phyloP scores from a whole-genome alignment of 345 rosid genomes.

The Citrus maxima region DNA sequence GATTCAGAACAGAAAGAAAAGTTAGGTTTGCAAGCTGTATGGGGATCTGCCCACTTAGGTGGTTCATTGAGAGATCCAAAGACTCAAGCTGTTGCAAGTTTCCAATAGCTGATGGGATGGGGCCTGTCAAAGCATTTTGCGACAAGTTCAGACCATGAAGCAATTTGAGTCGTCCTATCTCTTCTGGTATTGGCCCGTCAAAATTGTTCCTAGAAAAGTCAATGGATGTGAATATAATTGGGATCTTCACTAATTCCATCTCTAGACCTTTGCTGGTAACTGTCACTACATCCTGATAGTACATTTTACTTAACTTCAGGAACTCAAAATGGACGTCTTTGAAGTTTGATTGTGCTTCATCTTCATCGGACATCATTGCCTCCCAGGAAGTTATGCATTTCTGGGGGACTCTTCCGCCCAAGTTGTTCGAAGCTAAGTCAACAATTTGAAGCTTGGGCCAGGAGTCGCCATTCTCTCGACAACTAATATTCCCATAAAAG shows the following conservation, averaged over 20 bases:
- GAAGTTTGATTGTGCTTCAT: not conserved
- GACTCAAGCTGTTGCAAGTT: slow-evolving; percentile 28
- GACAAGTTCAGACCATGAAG: slow-evolving; percentile 33
- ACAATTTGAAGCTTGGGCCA: slow-evolving; percentile 47
- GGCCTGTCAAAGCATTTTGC: slow-evolving; percentile 17
- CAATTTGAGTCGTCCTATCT: slow-evolving; percentile 15
- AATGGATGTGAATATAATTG: slow-evolving; percentile 32
- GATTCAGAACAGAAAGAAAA: slow-evolving; percentile 28
- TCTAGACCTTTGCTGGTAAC: slow-evolving; percentile 41
- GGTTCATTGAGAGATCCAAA: slow-evolving; percentile 30
- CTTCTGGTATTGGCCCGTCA: slow-evolving; percentile 31
- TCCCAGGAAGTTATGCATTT: slow-evolving; percentile 23
- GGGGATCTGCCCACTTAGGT: slow-evolving; percentile 26
- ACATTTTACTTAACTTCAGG: not conserved
- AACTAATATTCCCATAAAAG: slow-evolving; percentile 34
- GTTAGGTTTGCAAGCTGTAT: slow-evolving; percentile 7
- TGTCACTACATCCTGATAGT: slow-evolving; percentile 36
- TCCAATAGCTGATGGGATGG: slow-evolving; percentile 21
- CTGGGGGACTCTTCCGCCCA: slow-evolving; percentile 7
- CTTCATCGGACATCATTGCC: slow-evolving; percentile 34
- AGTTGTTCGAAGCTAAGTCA: slow-evolving; percentile 39
- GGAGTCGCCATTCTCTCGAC: not conserved
- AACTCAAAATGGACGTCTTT: slow-evolving; percentile 22
- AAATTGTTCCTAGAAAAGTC: slow-evolving; percentile 27
- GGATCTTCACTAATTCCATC: slow-evolving; percentile 40